Base-by-base conservation (phyloP, 768 basidiomycete species). In the Butyriboletus loyo region DNA sequence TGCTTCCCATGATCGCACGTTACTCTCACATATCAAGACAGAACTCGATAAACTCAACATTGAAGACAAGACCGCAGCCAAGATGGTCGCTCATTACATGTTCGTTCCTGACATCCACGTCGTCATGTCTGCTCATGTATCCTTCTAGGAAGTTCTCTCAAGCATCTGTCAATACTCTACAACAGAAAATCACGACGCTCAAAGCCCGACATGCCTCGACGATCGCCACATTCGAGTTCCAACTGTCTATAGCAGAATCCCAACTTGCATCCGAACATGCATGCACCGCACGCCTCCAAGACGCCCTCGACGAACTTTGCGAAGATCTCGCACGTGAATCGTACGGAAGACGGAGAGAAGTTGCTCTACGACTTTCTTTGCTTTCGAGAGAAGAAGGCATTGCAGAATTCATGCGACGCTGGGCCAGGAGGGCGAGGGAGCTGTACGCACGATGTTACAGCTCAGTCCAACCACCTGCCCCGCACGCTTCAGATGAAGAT, bases 81-180 rank as follows among this genome's bases (percentile, higher is more conserved):
- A 84, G 61, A 87, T 92, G 81, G 90, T 93, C 27, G 82, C 88
- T 25, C 81, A 87, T 34, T 92, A 92, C 66, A 92, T 92, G 90
- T 90, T 58, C 50, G 84, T 83, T 73, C 31, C 7, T n/a, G 35
- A 15, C 15, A 4, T 37, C 5, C 27, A 17, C 10, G 0, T 24
- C 51, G 0, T 45, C 19, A 7, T 30, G 5, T 49, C n/a, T 57
- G 44, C 39, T 56, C 49, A 56, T 10, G 3, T 11, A 34, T 53
- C 9, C 24, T 13, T 3, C 3, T 55, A 91, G 90, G 90, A 87
- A 84, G 67, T 93, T 92, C 69, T 90, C 89, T 2, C 90, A 93
- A 63, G 73, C 79, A 2, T 82, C 87, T 7, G 86, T 85, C 5
- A 77, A 87, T 49, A 65, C 77, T 1, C 79, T 92, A 0, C 87